phyloP scores from a whole-genome alignment of 371 early-diverging fungal genomes.

The Mucor irregularis region DNA sequence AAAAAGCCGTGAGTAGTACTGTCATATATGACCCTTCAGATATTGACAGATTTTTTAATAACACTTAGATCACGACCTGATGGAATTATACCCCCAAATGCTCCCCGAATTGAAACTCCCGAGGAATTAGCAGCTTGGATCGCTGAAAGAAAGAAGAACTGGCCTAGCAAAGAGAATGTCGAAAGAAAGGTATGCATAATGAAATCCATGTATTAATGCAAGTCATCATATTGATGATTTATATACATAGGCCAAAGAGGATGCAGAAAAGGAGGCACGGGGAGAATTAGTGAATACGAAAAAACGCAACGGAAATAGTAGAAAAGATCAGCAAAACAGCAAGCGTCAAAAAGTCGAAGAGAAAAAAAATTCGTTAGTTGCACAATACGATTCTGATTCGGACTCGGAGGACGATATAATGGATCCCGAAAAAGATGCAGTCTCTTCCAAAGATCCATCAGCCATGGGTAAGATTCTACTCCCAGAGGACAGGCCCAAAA shows the following conservation, averaged over 20 bases:
- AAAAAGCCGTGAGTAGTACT: slow-evolving; percentile 29
- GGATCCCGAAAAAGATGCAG: slow-evolving; percentile 53
- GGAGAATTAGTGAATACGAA: slow-evolving; percentile 31
- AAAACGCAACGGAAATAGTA: slow-evolving; percentile 11
- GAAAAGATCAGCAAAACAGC: not conserved
- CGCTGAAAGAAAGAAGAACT: slow-evolving; percentile 64
- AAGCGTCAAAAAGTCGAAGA: slow-evolving; percentile 9
- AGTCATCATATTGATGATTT: not conserved
- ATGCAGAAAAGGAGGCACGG: slow-evolving; percentile 27
- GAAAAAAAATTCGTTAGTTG: slow-evolving; percentile 6
- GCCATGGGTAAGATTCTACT: slow-evolving; percentile 42
- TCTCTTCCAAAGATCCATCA: slow-evolving; percentile 57
- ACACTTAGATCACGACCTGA: slow-evolving; percentile 30
- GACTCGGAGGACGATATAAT: slow-evolving; percentile 34
- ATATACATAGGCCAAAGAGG: slow-evolving; percentile 20
- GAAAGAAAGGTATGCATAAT: slow-evolving; percentile 47
- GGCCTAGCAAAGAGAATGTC: slow-evolving; percentile 65
- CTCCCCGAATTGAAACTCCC: slow-evolving; percentile 55
- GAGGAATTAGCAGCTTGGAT: slow-evolving; percentile 72
- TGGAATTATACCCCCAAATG: slow-evolving; percentile 43
- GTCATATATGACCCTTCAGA: too few relatives aligned
- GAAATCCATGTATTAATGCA: too few relatives aligned
- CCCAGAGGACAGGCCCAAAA: slow-evolving; percentile 26
- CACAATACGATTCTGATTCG: slow-evolving; percentile 7
- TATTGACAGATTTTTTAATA: too few relatives aligned